Percentiles rank a stretch among this genome's conserved stretches.
Evolutionary conservation across 208 protist species (phyloP).

Genomic region (Borovskyia barvae): DNA sequence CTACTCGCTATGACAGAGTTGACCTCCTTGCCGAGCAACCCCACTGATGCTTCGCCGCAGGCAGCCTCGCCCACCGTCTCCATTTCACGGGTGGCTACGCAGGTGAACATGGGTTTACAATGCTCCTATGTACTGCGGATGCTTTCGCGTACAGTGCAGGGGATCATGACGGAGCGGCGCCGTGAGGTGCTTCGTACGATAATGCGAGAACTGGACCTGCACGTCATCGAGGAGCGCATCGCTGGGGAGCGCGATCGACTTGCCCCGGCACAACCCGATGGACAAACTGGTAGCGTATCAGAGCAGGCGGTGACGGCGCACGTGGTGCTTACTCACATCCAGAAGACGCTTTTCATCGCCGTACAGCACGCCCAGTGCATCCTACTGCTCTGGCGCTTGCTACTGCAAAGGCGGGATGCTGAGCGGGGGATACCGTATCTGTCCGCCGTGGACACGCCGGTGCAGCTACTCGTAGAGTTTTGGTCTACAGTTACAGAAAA

Average conservation of each 20-base stretch:
- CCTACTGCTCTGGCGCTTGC: conserved; percentile 61
- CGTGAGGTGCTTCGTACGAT: conserved; percentile 62
- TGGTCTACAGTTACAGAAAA: conserved; percentile 61
- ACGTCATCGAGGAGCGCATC: conserved; percentile 47
- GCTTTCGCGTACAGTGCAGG: conserved; percentile 43
- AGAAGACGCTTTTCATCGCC: conserved; percentile 44
- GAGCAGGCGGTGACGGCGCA: conserved; percentile 29
- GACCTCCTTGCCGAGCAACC: conserved; percentile 1
- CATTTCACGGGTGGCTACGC: conserved; percentile 14
- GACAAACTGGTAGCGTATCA: conserved; percentile 10
- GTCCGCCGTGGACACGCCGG: conserved; percentile 43
- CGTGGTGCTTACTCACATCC: conserved; percentile 45
- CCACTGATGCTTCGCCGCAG: background rate
- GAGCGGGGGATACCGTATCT: conserved; percentile 40
- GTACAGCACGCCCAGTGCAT: conserved; percentile 65
- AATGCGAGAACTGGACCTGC: conserved; percentile 60
- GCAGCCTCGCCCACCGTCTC: background rate
- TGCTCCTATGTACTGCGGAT: conserved; percentile 58
- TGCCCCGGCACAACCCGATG: background rate
- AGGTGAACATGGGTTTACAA: conserved; percentile 58
- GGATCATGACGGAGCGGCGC: conserved; percentile 76
- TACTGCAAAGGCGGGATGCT: conserved; percentile 51
- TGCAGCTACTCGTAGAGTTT: conserved; percentile 66
- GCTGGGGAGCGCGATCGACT: conserved; percentile 22
- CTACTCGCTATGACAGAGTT: conserved; percentile 41